phyloP scores from a whole-genome alignment of 805 yeast genomes.

The Pichia nakasei region DNA sequence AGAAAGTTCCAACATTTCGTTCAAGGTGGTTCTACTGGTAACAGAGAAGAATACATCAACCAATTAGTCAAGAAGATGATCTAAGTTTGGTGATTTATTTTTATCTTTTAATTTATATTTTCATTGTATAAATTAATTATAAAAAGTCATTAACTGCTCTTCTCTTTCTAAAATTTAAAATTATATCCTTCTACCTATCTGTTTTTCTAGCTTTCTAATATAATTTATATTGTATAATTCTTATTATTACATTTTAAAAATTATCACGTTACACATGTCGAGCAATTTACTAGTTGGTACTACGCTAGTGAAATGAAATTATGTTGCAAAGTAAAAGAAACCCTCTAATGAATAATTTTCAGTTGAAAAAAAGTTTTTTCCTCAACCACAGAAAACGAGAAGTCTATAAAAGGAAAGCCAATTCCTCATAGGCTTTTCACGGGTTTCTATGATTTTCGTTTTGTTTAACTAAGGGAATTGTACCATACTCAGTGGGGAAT shows the following conservation, averaged over 20 bases:
- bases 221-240: neutral
- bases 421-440: neutral
- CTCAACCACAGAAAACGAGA: too few relatives aligned
- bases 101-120: neutral
- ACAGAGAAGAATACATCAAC: constrained; percentile 95
- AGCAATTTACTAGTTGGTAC: too few relatives aligned
- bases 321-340: too few relatives aligned
- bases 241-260: too few relatives aligned
- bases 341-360: too few relatives aligned
- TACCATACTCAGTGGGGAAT: neutral
- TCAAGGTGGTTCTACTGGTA: constrained; percentile 98
- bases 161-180: neutral
- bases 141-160: neutral
- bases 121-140: neutral
- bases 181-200: neutral
- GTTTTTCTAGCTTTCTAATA: neutral
- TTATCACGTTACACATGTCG: too few relatives aligned
- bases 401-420: too few relatives aligned
- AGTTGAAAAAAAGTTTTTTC: too few relatives aligned
- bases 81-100: constrained; percentile 36
- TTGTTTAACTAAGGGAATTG: neutral
- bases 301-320: too few relatives aligned
- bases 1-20: constrained; percentile 96
- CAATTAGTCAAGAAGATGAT: constrained; percentile 89
- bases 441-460: neutral